Evolutionary conservation across 2,329 filamentous ascomycete genomes (phyloP).

Genomic region (Septoria petroselini): DNA sequence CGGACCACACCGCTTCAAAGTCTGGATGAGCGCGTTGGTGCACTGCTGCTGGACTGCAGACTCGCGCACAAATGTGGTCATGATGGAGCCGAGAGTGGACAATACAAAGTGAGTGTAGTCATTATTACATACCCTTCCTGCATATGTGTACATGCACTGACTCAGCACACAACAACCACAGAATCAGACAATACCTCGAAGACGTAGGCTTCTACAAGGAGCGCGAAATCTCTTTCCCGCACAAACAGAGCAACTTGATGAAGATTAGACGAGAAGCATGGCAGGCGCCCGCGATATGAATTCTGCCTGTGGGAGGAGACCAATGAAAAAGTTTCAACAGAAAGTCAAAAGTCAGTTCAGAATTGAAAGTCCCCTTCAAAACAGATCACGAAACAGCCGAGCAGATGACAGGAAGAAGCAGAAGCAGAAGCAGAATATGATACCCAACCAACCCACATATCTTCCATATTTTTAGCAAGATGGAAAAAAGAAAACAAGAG

Average conservation of each 20-base stretch:
- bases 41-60: constrained; percentile 81
- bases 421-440: not conserved
- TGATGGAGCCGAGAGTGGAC: constrained; percentile 86
- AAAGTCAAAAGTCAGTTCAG: constrained; percentile 8
- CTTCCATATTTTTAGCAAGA: too few species aligned
- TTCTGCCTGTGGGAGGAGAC: too few species aligned
- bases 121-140: too few species aligned
- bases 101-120: constrained; percentile 78
- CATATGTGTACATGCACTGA: too few species aligned
- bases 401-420: too few species aligned
- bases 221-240: constrained; percentile 78
- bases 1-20: constrained; percentile 68
- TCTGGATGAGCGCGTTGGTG: constrained; percentile 82
- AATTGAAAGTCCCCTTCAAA: constrained; percentile 1
- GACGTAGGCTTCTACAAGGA: constrained; percentile 79
- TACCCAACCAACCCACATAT: too few species aligned
- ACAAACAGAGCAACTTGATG: constrained; percentile 89
- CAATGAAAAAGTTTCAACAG: too few species aligned
- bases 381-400: not conserved
- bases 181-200: constrained; percentile 68
- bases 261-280: constrained; percentile 76
- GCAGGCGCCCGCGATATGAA: constrained; percentile 57
- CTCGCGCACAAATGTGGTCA: constrained; percentile 74
- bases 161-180: too few species aligned
- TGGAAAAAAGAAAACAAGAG: too few species aligned